These are phyloP conservation scores for Microcos paniculata DNA, from an alignment of 345 rosid species.

Conservation along the genomic window DNA sequence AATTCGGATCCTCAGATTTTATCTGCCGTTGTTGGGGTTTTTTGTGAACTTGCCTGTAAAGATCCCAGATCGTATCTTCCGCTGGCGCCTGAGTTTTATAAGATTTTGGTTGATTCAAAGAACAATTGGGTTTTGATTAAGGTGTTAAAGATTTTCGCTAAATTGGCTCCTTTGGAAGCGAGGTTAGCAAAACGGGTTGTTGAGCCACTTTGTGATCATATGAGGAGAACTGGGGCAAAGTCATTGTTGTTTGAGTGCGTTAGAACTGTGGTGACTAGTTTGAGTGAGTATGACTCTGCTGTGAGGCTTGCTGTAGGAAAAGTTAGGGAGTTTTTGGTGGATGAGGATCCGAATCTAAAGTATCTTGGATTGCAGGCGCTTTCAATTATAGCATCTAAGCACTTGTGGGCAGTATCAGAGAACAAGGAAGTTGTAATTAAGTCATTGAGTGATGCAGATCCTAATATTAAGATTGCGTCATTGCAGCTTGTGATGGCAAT, in stretches of 20 bases:
- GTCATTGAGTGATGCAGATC: constrained; percentile 84
- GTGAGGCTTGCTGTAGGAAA: constrained; percentile 73
- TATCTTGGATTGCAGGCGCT: constrained; percentile 91
- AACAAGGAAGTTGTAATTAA: constrained; percentile 81
- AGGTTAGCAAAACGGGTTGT: constrained; percentile 77
- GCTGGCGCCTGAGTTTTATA: constrained; percentile 85
- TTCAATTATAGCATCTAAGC: constrained; percentile 58
- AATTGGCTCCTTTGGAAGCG: constrained; percentile 75
- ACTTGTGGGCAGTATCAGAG: constrained; percentile 85
- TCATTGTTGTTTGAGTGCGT: constrained; percentile 89
- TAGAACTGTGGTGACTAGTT: constrained; percentile 72
- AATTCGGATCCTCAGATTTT: constrained; percentile 58
- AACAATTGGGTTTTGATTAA: constrained; percentile 91
- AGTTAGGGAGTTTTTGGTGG: constrained; percentile 66
- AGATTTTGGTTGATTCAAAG: constrained; percentile 77
- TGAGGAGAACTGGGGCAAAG: constrained; percentile 82
- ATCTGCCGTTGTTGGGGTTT: constrained; percentile 78
- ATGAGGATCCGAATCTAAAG: constrained; percentile 88
- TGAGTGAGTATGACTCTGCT: constrained; percentile 83
- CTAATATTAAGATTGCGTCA: constrained; percentile 75
- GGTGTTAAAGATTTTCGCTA: constrained; percentile 78
- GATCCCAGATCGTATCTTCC: constrained; percentile 83
- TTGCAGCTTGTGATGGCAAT: constrained; percentile 79
- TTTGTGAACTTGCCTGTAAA: constrained; percentile 69
- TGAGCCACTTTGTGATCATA: constrained; percentile 83